phyloP scores from a whole-genome alignment of 495 filamentous ascomycete genomes.

The Daldinia caldariorum region DNA sequence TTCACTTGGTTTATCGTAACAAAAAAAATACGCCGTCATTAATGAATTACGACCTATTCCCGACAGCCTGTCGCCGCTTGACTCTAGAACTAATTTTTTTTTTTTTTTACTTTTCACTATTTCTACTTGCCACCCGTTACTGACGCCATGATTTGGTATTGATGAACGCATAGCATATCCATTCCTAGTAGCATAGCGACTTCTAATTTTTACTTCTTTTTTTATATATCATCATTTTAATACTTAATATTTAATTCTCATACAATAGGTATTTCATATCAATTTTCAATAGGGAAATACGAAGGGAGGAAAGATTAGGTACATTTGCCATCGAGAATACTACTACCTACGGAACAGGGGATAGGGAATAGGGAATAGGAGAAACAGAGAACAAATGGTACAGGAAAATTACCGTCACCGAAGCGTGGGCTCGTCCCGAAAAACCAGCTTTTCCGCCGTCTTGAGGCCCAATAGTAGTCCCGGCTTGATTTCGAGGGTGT shows the following conservation, averaged over 20 bases:
- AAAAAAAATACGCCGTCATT: constrained; percentile 28
- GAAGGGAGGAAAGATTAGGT: neutral
- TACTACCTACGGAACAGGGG: neutral
- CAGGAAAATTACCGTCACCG: constrained; percentile 8
- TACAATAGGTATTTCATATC: neutral
- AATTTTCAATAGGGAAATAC: constrained; percentile 4
- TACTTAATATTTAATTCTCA: constrained; percentile 7
- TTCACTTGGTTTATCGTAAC: constrained; percentile 12
- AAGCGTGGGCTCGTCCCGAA: constrained; percentile 3
- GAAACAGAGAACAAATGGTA: constrained; percentile 23
- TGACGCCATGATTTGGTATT: constrained; percentile 30
- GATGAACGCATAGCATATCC: constrained; percentile 18
- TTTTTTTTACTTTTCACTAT: constrained; percentile 35
- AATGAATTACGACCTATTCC: constrained; percentile 21
- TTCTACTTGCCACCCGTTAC: constrained; percentile 10
- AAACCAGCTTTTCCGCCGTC: neutral
- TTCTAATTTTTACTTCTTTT: neutral
- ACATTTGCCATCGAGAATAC: too few relatives aligned
- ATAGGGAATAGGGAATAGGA: neutral
- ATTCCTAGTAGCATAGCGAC: constrained; percentile 19
- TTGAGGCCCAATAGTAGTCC: constrained; percentile 8
- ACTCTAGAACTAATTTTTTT: constrained; percentile 22
- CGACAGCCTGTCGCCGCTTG: neutral
- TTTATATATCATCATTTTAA: constrained; percentile 3
- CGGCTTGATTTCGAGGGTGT: constrained; percentile 28